Evolutionary conservation across 2,329 filamentous ascomycete species (phyloP).

Genomic region (Fusarium robinianum): DNA sequence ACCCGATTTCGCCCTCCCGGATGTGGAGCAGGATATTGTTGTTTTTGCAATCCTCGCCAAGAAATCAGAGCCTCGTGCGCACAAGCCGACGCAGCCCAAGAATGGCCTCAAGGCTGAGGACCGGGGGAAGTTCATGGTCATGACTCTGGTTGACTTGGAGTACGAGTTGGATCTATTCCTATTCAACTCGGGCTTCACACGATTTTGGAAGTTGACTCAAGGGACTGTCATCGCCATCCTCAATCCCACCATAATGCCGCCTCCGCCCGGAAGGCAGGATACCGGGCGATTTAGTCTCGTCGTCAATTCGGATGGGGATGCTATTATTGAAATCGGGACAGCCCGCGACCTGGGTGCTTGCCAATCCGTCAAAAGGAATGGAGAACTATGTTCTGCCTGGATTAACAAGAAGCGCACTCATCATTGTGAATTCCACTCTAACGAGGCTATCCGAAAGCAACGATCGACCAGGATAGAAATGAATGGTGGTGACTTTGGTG

Average conservation of each 20-base stretch:
- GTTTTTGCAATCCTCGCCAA: slow-evolving; percentile 85
- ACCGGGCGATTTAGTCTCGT: slow-evolving; percentile 86
- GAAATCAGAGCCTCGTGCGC: slow-evolving; percentile 78
- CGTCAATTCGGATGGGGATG: slow-evolving; percentile 84
- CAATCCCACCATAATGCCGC: slow-evolving; percentile 90
- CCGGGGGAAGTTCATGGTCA: slow-evolving; percentile 87
- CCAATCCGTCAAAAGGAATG: slow-evolving; percentile 82
- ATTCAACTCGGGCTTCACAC: slow-evolving; percentile 86
- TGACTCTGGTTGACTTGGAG: slow-evolving; percentile 84
- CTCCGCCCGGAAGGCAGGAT: slow-evolving; percentile 72
- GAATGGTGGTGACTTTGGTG: slow-evolving; percentile 65
- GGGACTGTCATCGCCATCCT: slow-evolving; percentile 93
- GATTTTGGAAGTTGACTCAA: slow-evolving; percentile 90
- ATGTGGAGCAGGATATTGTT: slow-evolving; percentile 85
- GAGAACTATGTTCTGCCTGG: slow-evolving; percentile 79
- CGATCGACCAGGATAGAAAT: slow-evolving; percentile 74
- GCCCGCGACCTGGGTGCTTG: slow-evolving; percentile 88
- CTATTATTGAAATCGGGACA: slow-evolving; percentile 83
- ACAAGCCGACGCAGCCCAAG: slow-evolving; percentile 52
- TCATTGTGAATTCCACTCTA: slow-evolving; percentile 91
- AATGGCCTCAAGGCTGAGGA: slow-evolving; percentile 57
- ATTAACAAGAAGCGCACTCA: slow-evolving; percentile 86
- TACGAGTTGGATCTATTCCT: slow-evolving; percentile 92
- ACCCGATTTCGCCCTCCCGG: slow-evolving; percentile 80
- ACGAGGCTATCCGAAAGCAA: slow-evolving; percentile 74